Evolutionary conservation across 345 rosid genomes (phyloP), one percentile per base, ranked within the genome.

Genomic region (Clausena lansium): DNA sequence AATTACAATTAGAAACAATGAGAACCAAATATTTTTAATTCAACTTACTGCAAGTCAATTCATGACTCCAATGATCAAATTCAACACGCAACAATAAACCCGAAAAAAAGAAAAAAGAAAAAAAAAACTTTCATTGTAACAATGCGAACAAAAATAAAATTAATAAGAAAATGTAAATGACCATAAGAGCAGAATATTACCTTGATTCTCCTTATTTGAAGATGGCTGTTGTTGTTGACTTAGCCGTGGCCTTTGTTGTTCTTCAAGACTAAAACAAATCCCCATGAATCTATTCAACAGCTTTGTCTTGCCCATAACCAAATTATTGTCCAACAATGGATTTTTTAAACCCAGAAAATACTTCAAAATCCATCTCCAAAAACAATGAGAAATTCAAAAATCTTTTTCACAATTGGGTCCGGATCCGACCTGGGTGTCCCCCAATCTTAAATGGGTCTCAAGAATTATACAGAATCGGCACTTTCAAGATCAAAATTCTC

Each of bases 201-300:
- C 78, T 64, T 32, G 33, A 32, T 24, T 47, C 17, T n/a, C 41
- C 74, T 55, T 25, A 60, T 11, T 24, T 2, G 50, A 28, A 35
- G 65, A 71, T 47, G 59, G 54, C 25, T 25, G 66, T 24, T 6
- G 57, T 39, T 38, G 67, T 39, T 15, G 61, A 27, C 19, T 19
- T 24, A 27, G 9, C 30, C 19, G 61, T 20, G 28, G 60, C 17
- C 24, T 77, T 17, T 22, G 74, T 1, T 52, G 72, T 39, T 80
- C 80, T 75, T 83, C 88, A 73, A 67, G 57, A 38, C 89, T 85
- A 47, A 81, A 88, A 71, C 88, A 88, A 73, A 75, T 77, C 84
- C 89, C 91, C 91, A 86, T 86, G 45, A 86, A 80, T 82, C 78
- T 73, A 61, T 50, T 5, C 35, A 64, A 17, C 50, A 13, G 13